phyloP scores from a whole-genome alignment of 2,329 filamentous ascomycete genomes.

The Claviceps lovelessii region DNA sequence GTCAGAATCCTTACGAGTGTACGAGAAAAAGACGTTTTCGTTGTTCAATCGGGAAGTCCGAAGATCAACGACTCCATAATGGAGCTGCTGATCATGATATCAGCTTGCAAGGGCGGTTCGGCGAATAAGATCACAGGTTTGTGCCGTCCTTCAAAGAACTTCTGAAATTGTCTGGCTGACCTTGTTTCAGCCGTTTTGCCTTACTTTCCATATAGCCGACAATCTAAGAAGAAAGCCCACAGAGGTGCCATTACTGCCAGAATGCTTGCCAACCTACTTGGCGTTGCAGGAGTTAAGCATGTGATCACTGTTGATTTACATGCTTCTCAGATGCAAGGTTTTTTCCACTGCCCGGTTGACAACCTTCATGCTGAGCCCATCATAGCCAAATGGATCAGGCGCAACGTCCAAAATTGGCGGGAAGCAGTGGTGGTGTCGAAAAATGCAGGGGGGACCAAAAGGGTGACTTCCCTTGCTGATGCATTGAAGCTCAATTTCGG shows the following conservation, averaged over 20 bases:
- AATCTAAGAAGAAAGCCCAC: constrained; percentile 98
- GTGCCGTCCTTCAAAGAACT: constrained; percentile 14
- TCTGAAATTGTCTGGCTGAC: not conserved
- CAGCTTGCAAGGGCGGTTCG: constrained; percentile 93
- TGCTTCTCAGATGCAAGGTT: constrained; percentile 97
- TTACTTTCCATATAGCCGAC: constrained; percentile 97
- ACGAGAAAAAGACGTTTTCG: constrained; percentile 96
- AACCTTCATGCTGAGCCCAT: constrained; percentile 93
- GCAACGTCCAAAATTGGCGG: constrained; percentile 75
- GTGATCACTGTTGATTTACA: constrained; percentile 96
- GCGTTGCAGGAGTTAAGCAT: constrained; percentile 89
- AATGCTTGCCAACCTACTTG: constrained; percentile 90
- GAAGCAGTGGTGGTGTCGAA: constrained; percentile 95
- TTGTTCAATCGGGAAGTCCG: constrained; percentile 89
- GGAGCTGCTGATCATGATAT: constrained; percentile 98
- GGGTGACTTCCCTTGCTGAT: constrained; percentile 90
- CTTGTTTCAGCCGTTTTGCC: constrained; percentile 58
- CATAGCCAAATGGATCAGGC: constrained; percentile 87
- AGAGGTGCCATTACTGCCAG: constrained; percentile 90
- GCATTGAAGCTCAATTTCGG: constrained; percentile 95
- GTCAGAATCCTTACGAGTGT: constrained; percentile 61
- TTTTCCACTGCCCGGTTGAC: constrained; percentile 95
- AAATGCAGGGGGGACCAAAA: constrained; percentile 92
- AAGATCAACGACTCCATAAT: constrained; percentile 98
- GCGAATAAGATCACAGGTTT: constrained; percentile 91